These are phyloP conservation scores for Clarkia xantiana DNA, from an alignment of 345 rosid species.

Conservation along the genomic window DNA sequence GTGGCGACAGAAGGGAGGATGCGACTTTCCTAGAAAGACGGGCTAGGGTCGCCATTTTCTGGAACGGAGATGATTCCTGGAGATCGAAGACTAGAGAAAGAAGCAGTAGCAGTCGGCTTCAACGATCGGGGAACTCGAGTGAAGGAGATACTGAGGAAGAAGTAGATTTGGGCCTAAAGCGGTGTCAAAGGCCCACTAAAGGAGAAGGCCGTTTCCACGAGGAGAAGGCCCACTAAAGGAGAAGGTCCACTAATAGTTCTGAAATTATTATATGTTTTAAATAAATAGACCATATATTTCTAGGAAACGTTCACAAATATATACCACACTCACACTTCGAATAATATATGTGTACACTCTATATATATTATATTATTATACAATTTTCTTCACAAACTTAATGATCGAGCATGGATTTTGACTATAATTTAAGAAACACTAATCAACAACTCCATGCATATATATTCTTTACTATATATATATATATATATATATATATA, in stretches of 20 bases:
- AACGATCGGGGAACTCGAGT: not conserved
- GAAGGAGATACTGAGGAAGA: not conserved
- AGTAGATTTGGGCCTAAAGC: constrained; percentile 2
- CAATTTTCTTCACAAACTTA: constrained; percentile 27
- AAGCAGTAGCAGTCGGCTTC: not conserved
- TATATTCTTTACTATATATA: too few species aligned
- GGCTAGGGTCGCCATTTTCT: constrained; percentile 44
- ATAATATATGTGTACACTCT: too few species aligned
- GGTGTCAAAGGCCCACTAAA: not conserved
- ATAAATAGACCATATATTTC: too few species aligned
- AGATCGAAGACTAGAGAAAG: not conserved
- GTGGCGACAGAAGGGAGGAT: constrained; percentile 7
- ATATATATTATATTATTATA: constrained; percentile 5
- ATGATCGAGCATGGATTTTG: not conserved
- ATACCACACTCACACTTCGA: too few species aligned
- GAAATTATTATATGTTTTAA: too few species aligned
- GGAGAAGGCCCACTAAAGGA: too few species aligned
- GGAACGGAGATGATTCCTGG: not conserved
- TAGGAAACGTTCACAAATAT: too few species aligned
- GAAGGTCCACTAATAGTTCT: too few species aligned
- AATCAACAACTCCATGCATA: too few species aligned
- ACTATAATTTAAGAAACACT: too few species aligned
- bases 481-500: too few species aligned
- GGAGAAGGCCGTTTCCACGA: not conserved
- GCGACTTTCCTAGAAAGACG: constrained; percentile 35